Evolutionary conservation across 2,329 filamentous ascomycete genomes (phyloP).

Genomic region (Talaromyces sp.): DNA sequence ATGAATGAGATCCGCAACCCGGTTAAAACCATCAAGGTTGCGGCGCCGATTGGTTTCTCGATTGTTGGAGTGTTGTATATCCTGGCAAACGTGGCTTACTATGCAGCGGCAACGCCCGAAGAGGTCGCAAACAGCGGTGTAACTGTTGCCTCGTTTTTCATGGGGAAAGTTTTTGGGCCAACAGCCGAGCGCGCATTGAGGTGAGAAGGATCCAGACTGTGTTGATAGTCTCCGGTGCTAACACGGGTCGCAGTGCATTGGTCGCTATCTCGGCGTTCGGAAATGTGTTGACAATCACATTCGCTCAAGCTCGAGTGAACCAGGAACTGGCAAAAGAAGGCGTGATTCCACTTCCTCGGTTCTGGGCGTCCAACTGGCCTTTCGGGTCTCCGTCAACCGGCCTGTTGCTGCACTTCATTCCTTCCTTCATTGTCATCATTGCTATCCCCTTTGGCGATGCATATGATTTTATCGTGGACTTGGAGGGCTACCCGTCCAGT

Average conservation of each 20-base stretch:
- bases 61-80: constrained; percentile 66
- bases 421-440: constrained; percentile 67
- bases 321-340: constrained; percentile 69
- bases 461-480: constrained; percentile 35
- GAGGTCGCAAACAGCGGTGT: constrained; percentile 46
- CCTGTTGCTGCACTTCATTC: constrained; percentile 65
- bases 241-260: constrained; percentile 58
- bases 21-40: constrained; percentile 65
- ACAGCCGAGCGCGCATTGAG: constrained; percentile 38
- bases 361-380: constrained; percentile 67
- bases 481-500: constrained; percentile 35
- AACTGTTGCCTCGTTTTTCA: constrained; percentile 47
- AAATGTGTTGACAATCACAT: constrained; percentile 69
- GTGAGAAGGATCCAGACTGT: constrained; percentile 36
- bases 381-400: constrained; percentile 65
- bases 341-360: constrained; percentile 63
- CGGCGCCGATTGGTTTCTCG: constrained; percentile 63
- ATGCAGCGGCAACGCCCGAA: constrained; percentile 53
- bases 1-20: constrained; percentile 68
- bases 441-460: constrained; percentile 61
- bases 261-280: constrained; percentile 69
- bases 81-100: constrained; percentile 69
- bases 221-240: background rate
- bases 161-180: constrained; percentile 47
- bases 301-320: constrained; percentile 67